Percentiles rank a stretch among this genome's conserved stretches.
These are phyloP conservation scores for Aspergillus olivimuriae DNA, from an alignment of 495 filamentous ascomycete genomes.

Conservation along the genomic window DNA sequence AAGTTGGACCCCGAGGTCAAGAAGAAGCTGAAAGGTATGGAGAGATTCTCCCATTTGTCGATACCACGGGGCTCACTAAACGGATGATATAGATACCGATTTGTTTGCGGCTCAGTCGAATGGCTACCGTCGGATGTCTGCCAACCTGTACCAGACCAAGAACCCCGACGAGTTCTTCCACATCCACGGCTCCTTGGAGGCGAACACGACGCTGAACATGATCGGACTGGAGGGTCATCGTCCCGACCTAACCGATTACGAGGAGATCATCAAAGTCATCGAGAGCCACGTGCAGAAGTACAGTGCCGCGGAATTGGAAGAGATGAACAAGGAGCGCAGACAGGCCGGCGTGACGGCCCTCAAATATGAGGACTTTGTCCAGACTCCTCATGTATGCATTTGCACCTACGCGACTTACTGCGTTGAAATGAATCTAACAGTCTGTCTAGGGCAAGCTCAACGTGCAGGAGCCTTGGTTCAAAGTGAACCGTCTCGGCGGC, in stretches of 20 bases:
- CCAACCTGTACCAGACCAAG: constrained; percentile 68
- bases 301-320: constrained; percentile 57
- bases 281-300: constrained; percentile 58
- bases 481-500: constrained; percentile 40
- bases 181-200: constrained; percentile 72
- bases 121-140: constrained; percentile 66
- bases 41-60: background rate
- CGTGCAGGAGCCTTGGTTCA: constrained; percentile 47
- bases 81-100: constrained; percentile 55
- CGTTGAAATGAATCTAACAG: background rate
- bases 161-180: constrained; percentile 62
- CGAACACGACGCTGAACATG: constrained; percentile 62
- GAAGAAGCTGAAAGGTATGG: constrained; percentile 55
- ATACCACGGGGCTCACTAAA: constrained; percentile 1
- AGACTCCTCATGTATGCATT: constrained; percentile 50
- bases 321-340: constrained; percentile 51
- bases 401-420: constrained; percentile 6
- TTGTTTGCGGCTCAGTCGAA: constrained; percentile 63
- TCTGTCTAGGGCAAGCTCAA: constrained; percentile 39
- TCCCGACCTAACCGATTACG: constrained; percentile 59
- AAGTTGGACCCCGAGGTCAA: constrained; percentile 57
- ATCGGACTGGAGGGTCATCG: constrained; percentile 59
- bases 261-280: constrained; percentile 59
- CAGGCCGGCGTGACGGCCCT: constrained; percentile 64
- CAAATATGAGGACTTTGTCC: constrained; percentile 58